phyloP scores from a whole-genome alignment of 176 grass and related monocot species.

The Ensete glaucum region DNA sequence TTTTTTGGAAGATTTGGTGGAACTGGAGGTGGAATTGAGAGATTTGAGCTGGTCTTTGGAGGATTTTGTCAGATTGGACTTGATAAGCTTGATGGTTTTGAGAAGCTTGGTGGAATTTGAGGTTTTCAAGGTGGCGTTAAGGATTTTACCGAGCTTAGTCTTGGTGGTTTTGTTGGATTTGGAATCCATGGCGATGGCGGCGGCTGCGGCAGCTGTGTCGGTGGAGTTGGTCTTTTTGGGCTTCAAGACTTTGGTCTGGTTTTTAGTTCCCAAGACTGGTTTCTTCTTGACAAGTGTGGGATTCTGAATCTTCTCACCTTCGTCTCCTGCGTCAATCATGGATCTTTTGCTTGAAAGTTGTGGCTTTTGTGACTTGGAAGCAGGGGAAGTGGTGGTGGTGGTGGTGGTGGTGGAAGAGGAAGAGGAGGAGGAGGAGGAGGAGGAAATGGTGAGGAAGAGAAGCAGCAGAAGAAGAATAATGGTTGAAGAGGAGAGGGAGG shows the following conservation, averaged over 20 bases:
- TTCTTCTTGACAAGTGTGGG: constrained; percentile 22
- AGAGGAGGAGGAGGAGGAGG: constrained; percentile 13
- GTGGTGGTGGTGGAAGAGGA: too few species aligned
- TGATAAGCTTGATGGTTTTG: constrained; percentile 39
- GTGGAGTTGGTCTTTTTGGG: constrained; percentile 52
- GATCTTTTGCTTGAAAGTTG: constrained; percentile 30
- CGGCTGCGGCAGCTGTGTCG: constrained; percentile 2
- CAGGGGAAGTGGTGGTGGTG: constrained; percentile 4
- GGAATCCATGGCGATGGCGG: not conserved
- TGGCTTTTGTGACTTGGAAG: constrained; percentile 30
- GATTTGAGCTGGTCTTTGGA: constrained; percentile 37
- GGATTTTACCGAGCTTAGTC: constrained; percentile 27
- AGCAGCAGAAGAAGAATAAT: constrained; percentile 36
- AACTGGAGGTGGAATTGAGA: not conserved
- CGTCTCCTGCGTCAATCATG: constrained; percentile 26
- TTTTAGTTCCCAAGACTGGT: constrained; percentile 30
- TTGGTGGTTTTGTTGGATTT: constrained; percentile 3
- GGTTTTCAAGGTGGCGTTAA: constrained; percentile 17
- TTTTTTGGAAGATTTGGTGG: constrained; percentile 36
- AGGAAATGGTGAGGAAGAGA: constrained; percentile 41
- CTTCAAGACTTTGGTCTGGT: constrained; percentile 61
- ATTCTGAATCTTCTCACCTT: constrained; percentile 12
- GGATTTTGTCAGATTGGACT: constrained; percentile 32
- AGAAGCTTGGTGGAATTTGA: constrained; percentile 26
- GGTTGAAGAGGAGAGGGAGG: constrained; percentile 11